phyloP scores from a whole-genome alignment of 345 rosid species.

The Cardamine chenopodiifolia region DNA sequence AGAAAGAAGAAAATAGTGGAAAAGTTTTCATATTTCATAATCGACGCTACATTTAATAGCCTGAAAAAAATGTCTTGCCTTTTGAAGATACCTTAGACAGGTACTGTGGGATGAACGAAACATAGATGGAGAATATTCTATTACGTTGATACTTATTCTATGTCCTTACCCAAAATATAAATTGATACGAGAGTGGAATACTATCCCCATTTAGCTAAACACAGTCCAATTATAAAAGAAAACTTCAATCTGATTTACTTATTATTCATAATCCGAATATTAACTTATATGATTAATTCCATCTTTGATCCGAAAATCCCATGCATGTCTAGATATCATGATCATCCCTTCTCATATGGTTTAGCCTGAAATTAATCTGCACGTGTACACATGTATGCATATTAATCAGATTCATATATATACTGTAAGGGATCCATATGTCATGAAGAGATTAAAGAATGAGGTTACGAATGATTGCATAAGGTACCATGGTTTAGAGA shows the following conservation, averaged over 20 bases:
- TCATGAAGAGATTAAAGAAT: background rate
- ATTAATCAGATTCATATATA: background rate
- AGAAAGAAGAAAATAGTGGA: background rate
- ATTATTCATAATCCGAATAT: background rate
- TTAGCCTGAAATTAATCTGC: constrained; percentile 17
- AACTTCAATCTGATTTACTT: constrained; percentile 6
- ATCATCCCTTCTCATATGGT: constrained; percentile 23
- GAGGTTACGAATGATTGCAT: constrained; percentile 2
- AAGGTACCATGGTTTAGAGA: constrained; percentile 25
- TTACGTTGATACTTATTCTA: background rate
- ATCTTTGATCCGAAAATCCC: constrained; percentile 20
- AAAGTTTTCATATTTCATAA: background rate
- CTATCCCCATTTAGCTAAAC: constrained; percentile 8
- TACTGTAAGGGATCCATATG: background rate
- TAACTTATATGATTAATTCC: background rate
- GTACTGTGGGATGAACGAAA: constrained; percentile 26
- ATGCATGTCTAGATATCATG: constrained; percentile 12
- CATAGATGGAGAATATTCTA: constrained; percentile 13
- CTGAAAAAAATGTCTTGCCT: constrained; percentile 44
- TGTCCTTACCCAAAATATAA: background rate
- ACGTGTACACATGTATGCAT: background rate
- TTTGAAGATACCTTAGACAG: constrained; percentile 26
- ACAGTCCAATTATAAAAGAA: constrained; percentile 17
- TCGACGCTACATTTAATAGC: constrained; percentile 26
- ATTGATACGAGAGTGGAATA: constrained; percentile 7